These are phyloP conservation scores for Micromonas commoda DNA, from an alignment of 139 green algal genomes.

Conservation along the genomic window DNA sequence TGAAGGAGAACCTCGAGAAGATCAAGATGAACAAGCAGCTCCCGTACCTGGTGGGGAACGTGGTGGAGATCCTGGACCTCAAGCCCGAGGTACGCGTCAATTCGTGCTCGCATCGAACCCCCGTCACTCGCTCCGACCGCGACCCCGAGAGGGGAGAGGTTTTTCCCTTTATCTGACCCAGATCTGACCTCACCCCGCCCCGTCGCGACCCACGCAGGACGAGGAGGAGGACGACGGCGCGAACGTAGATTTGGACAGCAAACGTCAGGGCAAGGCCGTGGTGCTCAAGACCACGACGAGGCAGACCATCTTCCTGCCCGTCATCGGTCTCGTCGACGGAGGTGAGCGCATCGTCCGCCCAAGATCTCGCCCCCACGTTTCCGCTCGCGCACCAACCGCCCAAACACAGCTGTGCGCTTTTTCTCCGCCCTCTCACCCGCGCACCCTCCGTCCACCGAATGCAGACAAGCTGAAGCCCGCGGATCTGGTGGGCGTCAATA, in stretches of 20 bases:
- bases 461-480: conserved; percentile 69
- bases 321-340: conserved; percentile 90
- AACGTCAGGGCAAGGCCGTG: conserved; percentile 88
- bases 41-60: conserved; percentile 95
- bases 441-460: no score
- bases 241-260: conserved; percentile 79
- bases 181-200: background rate
- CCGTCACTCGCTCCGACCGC: no score
- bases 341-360: no score
- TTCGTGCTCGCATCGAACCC: no score
- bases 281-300: conserved; percentile 96
- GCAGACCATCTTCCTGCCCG: conserved; percentile 94
- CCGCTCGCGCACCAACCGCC: no score
- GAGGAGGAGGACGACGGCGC: conserved; percentile 55
- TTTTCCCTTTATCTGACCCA: no score
- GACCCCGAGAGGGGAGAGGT: no score
- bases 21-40: conserved; percentile 99
- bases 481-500: conserved; percentile 98
- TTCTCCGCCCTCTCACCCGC: background rate
- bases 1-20: conserved; percentile 87
- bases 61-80: conserved; percentile 94
- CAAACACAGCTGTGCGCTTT: background rate
- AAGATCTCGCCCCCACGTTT: no score
- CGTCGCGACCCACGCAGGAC: conserved; percentile 5
- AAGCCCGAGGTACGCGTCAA: conserved; percentile 69